Evolutionary conservation across 495 filamentous ascomycete species (phyloP).

Genomic region (Aspergillus steynii): DNA sequence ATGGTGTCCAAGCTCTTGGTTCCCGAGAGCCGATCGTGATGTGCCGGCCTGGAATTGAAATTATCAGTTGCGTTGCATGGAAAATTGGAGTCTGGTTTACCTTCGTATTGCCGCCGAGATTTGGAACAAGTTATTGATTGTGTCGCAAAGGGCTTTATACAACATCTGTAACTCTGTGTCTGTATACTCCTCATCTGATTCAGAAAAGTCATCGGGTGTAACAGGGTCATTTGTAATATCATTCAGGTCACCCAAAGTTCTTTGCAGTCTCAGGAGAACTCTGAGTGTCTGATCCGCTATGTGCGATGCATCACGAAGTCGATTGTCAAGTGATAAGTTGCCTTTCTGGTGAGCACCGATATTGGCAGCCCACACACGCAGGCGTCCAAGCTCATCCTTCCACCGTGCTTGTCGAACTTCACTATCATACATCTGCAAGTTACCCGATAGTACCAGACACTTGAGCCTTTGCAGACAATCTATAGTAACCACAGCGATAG

Average conservation of each 20-base stretch:
- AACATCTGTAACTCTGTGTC: too few species aligned
- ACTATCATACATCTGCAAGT: constrained; percentile 5
- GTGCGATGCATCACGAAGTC: constrained; percentile 46
- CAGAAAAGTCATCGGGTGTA: not conserved
- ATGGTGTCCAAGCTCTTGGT: constrained; percentile 6
- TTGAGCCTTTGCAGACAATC: too few species aligned
- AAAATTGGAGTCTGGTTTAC: too few species aligned
- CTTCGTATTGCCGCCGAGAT: constrained; percentile 27
- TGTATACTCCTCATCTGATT: not conserved
- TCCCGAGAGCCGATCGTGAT: constrained; percentile 21
- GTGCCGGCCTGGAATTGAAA: constrained; percentile 14
- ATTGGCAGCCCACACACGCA: constrained; percentile 48
- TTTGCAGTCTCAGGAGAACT: constrained; percentile 28
- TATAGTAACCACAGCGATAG: too few species aligned
- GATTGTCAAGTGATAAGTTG: constrained; percentile 45
- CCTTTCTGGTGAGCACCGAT: constrained; percentile 44
- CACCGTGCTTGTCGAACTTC: constrained; percentile 16
- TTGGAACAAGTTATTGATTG: constrained; percentile 23
- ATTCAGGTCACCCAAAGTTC: not conserved
- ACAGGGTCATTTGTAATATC: not conserved
- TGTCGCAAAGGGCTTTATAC: not conserved
- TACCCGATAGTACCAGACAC: not conserved
- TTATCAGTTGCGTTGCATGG: not conserved
- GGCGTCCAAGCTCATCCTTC: constrained; percentile 35
- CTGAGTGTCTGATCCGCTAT: constrained; percentile 35